A percentile compares a stretch with the other conserved stretches of the same genome.
Conservation (phyloP, 2,329 filamentous ascomycete species). For the Neopestalotiopsis rosae region DNA sequence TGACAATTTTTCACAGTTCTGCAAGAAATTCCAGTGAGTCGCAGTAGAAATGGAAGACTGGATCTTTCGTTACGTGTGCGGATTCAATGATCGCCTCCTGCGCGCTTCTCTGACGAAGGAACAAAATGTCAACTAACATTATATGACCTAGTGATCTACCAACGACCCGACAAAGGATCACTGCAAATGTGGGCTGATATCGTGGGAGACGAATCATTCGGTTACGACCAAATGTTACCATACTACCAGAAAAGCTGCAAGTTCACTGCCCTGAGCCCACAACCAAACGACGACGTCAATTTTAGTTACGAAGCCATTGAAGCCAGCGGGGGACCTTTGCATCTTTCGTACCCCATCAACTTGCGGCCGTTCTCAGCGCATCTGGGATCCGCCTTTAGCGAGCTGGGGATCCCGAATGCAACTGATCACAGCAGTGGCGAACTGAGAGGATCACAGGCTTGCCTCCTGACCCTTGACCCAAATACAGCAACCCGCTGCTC, state of each 20-base stretch:
- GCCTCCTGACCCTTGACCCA: conserved; percentile 32
- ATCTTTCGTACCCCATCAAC: conserved; percentile 47
- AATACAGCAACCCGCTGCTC: conserved; percentile 16
- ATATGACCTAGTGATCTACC: neutral
- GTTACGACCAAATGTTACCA: conserved; percentile 29
- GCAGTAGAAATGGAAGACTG: neutral
- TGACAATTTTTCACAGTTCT: neutral
- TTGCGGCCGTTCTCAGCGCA: conserved; percentile 44
- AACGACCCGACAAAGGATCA: conserved; percentile 20
- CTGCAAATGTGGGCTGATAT: conserved; percentile 31
- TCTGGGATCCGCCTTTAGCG: conserved; percentile 42
- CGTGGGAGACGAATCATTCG: conserved; percentile 29
- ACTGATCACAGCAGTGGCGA: conserved; percentile 46
- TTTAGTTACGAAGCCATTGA: conserved; percentile 37
- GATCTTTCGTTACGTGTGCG: conserved; percentile 22
- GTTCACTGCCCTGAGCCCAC: conserved; percentile 29
- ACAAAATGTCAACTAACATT: neutral
- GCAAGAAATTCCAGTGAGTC: conserved; percentile 1
- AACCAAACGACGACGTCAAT: conserved; percentile 31
- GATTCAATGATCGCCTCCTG: too few relatives aligned
- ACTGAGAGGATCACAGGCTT: conserved; percentile 44
- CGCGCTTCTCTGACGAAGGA: neutral
- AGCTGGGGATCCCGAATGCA: conserved; percentile 42
- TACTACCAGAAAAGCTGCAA: conserved; percentile 32
- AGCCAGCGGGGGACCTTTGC: conserved; percentile 39